Conservation (phyloP, 2,329 filamentous ascomycete genomes). For the Fonsecaea pugnacius region DNA sequence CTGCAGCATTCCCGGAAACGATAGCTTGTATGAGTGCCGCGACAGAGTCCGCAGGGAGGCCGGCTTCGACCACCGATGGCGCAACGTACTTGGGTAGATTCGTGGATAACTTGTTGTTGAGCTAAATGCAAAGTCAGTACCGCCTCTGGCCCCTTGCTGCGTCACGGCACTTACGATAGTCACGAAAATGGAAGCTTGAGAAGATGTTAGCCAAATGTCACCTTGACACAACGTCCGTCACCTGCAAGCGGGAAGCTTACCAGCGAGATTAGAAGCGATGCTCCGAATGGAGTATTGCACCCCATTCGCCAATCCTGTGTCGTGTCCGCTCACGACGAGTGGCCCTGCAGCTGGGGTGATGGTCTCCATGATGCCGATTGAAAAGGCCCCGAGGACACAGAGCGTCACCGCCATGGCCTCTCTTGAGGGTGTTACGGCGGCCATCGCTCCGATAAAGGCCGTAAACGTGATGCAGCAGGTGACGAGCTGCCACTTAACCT, state of each 20-base stretch:
- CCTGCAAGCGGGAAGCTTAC: too few species aligned
- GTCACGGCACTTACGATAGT: constrained; percentile 2
- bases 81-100: not conserved
- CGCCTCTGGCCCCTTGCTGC: too few species aligned
- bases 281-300: not conserved
- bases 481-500: constrained; percentile 35
- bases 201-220: too few species aligned
- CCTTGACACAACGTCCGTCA: too few species aligned
- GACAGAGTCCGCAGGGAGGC: constrained; percentile 45
- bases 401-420: too few species aligned
- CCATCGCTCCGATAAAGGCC: constrained; percentile 33
- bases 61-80: constrained; percentile 44
- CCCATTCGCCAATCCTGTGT: constrained; percentile 5
- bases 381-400: too few species aligned
- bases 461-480: constrained; percentile 35
- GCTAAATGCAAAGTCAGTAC: too few species aligned
- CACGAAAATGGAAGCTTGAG: not conserved
- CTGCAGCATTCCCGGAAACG: constrained; percentile 40
- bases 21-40: constrained; percentile 43
- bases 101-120: not conserved
- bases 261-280: not conserved
- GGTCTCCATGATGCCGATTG: constrained; percentile 8
- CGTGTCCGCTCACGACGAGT: constrained; percentile 62
- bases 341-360: constrained; percentile 43
- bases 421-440: too few species aligned